Conservation (phyloP, 1,284 basidiomycete species). For the Cryptococcus deneoformans region DNA sequence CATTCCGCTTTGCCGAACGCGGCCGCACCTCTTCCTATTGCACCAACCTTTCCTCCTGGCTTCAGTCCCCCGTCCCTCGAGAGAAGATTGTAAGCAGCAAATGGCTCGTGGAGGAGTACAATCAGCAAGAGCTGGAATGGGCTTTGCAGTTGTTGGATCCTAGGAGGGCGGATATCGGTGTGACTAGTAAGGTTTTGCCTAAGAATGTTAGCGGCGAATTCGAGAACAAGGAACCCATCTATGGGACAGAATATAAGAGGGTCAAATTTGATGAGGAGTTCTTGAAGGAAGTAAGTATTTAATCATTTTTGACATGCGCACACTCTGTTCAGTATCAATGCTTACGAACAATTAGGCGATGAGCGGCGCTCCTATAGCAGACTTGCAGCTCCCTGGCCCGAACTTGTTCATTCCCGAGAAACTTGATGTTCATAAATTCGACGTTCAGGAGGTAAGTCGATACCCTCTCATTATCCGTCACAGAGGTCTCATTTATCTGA, state of each 20-base stretch:
- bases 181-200: conserved; percentile 56
- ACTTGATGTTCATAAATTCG: conserved; percentile 72
- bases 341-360: conserved; percentile 55
- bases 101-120: conserved; percentile 74
- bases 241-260: conserved; percentile 77
- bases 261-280: conserved; percentile 66
- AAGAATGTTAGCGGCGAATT: conserved; percentile 60
- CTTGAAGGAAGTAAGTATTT: conserved; percentile 56
- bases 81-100: conserved; percentile 75
- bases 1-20: conserved; percentile 90
- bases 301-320: too few species aligned
- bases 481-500: neutral
- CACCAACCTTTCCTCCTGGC: conserved; percentile 68
- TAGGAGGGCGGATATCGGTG: conserved; percentile 51
- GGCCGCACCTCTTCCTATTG: conserved; percentile 74
- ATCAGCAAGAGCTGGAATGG: conserved; percentile 62
- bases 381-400: conserved; percentile 73
- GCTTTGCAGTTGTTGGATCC: conserved; percentile 67
- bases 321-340: neutral
- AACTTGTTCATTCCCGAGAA: conserved; percentile 91
- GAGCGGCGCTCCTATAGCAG: conserved; percentile 60
- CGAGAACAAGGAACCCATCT: conserved; percentile 72
- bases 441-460: conserved; percentile 58
- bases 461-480: neutral
- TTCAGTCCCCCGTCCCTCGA: conserved; percentile 66